Conservation (phyloP, 495 filamentous ascomycete species). For the Immersiella caudata region DNA sequence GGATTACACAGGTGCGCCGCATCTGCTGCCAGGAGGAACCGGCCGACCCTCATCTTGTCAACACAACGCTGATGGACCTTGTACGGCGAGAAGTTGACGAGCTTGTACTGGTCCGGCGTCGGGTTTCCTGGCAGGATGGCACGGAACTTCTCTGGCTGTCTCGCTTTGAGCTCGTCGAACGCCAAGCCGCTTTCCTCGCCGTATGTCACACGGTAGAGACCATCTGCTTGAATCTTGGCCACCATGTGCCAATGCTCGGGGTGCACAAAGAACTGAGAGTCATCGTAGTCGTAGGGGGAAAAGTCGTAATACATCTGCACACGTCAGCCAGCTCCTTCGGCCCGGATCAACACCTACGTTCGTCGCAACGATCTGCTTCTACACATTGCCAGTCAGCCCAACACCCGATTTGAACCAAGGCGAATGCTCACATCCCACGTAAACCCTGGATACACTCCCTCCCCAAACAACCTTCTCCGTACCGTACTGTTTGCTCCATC, state of each 20-base stretch:
- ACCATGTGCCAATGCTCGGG: constrained; percentile 57
- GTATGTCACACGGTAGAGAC: constrained; percentile 61
- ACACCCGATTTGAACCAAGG: background rate
- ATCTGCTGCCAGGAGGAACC: constrained; percentile 58
- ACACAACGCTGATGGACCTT: constrained; percentile 59
- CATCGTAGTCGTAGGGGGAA: constrained; percentile 43
- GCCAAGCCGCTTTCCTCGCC: constrained; percentile 51
- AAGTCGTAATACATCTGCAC: constrained; percentile 31
- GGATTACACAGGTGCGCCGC: constrained; percentile 58
- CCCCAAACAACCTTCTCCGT: constrained; percentile 57
- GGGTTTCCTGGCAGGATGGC: constrained; percentile 57
- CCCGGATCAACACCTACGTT: constrained; percentile 39
- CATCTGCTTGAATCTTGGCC: constrained; percentile 55
- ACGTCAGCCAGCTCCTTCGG: background rate
- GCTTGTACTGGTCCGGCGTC: constrained; percentile 52
- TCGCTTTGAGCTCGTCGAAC: constrained; percentile 48
- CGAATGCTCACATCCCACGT: constrained; percentile 47
- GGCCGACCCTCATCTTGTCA: constrained; percentile 50
- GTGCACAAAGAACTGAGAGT: constrained; percentile 58
- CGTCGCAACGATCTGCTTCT: constrained; percentile 62
- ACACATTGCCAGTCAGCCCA: background rate
- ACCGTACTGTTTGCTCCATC: constrained; percentile 63
- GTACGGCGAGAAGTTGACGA: constrained; percentile 55
- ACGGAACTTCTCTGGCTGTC: constrained; percentile 52
- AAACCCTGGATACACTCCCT: constrained; percentile 54